phyloP scores from a whole-genome alignment of 2,329 filamentous ascomycete genomes.

The Aspergillus persii region DNA sequence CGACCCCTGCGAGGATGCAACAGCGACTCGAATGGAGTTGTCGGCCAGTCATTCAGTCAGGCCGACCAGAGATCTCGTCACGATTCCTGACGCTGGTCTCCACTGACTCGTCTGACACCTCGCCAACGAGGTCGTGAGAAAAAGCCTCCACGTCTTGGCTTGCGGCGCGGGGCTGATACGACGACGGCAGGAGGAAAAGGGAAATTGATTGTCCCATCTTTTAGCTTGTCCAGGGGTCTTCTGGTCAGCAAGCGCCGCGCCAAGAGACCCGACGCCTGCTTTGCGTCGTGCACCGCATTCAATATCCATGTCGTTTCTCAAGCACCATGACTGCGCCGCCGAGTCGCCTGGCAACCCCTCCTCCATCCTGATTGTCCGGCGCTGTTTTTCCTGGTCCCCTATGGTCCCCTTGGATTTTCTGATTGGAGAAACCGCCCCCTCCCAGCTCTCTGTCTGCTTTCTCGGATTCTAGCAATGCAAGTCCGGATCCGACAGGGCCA shows the following conservation, averaged over 20 bases:
- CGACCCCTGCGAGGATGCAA: neutral
- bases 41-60: neutral
- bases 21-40: neutral
- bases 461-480: neutral
- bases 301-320: slow-evolving; percentile 6
- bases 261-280: slow-evolving; percentile 25
- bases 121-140: neutral
- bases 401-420: neutral
- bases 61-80: neutral
- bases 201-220: neutral
- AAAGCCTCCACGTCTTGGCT: neutral
- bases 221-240: neutral
- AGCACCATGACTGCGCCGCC: slow-evolving; percentile 25
- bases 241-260: slow-evolving; percentile 30
- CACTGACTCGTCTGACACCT: slow-evolving; percentile 2
- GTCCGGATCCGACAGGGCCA: slow-evolving; percentile 3
- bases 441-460: neutral
- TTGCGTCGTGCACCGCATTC: slow-evolving; percentile 11
- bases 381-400: neutral
- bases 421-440: neutral
- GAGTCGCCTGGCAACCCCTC: slow-evolving; percentile 2
- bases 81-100: neutral
- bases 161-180: neutral
- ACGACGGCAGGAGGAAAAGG: neutral
- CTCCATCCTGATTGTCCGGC: neutral